phyloP scores from a whole-genome alignment of 1,284 basidiomycete genomes.

The Termitomyces sp. region DNA sequence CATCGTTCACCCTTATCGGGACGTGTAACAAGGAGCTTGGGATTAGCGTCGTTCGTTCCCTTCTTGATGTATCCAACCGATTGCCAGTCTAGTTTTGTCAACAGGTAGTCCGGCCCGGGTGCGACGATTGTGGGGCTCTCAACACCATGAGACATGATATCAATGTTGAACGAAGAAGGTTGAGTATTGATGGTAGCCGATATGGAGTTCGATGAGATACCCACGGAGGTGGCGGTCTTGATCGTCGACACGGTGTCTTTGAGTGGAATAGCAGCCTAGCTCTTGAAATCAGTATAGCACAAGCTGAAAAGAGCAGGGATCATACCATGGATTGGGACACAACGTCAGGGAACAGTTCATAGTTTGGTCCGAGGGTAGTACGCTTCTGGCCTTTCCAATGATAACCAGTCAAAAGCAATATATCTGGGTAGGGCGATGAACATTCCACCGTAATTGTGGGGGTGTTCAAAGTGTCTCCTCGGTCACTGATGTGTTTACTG shows the following conservation, averaged over 20 bases:
- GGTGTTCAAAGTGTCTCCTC: constrained; percentile 54
- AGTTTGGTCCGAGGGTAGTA: constrained; percentile 21
- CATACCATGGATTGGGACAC: constrained; percentile 18
- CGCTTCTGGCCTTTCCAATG: constrained; percentile 26
- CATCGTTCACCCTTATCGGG: constrained; percentile 38
- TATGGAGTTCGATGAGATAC: constrained; percentile 20
- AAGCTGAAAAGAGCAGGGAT: background rate
- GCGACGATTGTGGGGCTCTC: constrained; percentile 21
- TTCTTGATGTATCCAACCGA: constrained; percentile 27
- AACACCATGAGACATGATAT: constrained; percentile 21
- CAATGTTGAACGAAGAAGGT: constrained; percentile 25
- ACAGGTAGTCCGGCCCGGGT: constrained; percentile 27
- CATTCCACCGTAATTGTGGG: constrained; percentile 22
- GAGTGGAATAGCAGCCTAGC: constrained; percentile 14
- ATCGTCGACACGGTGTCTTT: constrained; percentile 14
- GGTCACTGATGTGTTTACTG: constrained; percentile 46
- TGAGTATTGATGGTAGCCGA: constrained; percentile 25
- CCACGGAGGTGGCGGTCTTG: constrained; percentile 21
- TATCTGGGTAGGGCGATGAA: constrained; percentile 23
- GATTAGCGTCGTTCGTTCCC: constrained; percentile 30
- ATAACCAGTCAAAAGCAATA: constrained; percentile 19
- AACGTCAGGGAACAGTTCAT: constrained; percentile 25
- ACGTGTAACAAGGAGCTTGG: constrained; percentile 34
- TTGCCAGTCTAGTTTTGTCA: constrained; percentile 28
- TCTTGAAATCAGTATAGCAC: background rate